Evolutionary conservation across 2,329 filamentous ascomycete species (phyloP), one percentile per base, ranked within the genome.

Genomic region (Diaporthe vexans): DNA sequence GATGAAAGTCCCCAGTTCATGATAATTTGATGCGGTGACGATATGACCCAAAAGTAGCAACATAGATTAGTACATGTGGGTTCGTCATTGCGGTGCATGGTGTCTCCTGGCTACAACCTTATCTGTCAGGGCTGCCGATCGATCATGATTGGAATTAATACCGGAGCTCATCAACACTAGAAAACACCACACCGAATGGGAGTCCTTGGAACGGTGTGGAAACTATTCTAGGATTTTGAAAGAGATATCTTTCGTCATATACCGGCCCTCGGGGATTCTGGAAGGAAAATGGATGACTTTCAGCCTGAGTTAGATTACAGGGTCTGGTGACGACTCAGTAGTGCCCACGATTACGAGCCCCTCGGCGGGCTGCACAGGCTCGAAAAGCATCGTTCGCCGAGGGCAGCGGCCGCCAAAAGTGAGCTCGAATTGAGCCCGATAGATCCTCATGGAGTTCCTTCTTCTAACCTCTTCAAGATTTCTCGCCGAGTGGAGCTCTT

Each of bases 291-390:
- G 15, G 33, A 24, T 11, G n/a, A 11, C 37, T 37, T n/a, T 43
- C 15, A 26, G 57, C 26, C 35, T 26, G 57, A 11, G 40, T 46
- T 21, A 65, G 61, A 65, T 65, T 65, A 46, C 61, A 67, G 61
- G 43, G 21, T 24, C 11, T 21, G 11, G n/a, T 67, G n/a, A 67
- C 43, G 61, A 67, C 46, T 67, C 63, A 67, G 46, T 11, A 26
- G 33, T 68, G 48, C 35, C 46, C 63, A 52, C 63, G 48, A 54
- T 54, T 54, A 54, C 63, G 63, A 68, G 19, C 46, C 46, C 21
- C 9, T 37, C 33, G 37, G 58, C 33, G 21, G 15, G 11, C 63
- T 13, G 21, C 29, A n/a, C 17, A 26, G 63, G 29, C 33, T 17
- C 2, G 4, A 10, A 52, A 51, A 9, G 29, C 37, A 29, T 9